These are phyloP conservation scores for Glycine latifolia DNA, from an alignment of 306 rosid genomes.

Conservation along the genomic window DNA sequence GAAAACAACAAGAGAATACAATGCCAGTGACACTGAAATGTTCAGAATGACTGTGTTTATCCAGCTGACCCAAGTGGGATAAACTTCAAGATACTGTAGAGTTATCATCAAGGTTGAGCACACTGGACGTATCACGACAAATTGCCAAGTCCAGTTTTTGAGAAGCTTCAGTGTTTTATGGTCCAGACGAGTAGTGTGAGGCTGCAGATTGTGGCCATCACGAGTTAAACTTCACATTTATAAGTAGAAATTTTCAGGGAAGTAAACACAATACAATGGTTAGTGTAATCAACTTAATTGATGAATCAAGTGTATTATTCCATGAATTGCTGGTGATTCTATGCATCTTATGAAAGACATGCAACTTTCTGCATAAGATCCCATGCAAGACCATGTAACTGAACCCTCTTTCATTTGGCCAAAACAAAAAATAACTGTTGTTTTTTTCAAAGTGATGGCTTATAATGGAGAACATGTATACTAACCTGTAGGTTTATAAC, in stretches of 20 bases:
- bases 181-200: slow-evolving; percentile 66
- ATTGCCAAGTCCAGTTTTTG: slow-evolving; percentile 90
- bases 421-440: background rate
- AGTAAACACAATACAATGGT: background rate
- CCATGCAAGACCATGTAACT: background rate
- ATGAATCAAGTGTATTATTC: slow-evolving; percentile 21
- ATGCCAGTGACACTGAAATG: slow-evolving; percentile 75
- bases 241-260: slow-evolving; percentile 20
- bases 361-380: background rate
- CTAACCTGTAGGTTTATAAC: background rate
- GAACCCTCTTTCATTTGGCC: background rate
- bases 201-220: slow-evolving; percentile 59
- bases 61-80: slow-evolving; percentile 91
- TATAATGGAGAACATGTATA: background rate
- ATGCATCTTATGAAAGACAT: slow-evolving; percentile 7
- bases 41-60: slow-evolving; percentile 81
- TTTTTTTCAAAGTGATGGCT: background rate
- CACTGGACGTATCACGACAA: slow-evolving; percentile 78
- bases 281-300: slow-evolving; percentile 1
- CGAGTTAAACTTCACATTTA: slow-evolving; percentile 30
- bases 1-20: slow-evolving; percentile 82
- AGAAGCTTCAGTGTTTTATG: slow-evolving; percentile 73
- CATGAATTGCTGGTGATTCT: background rate
- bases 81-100: slow-evolving; percentile 64
- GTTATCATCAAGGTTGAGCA: slow-evolving; percentile 85